These are phyloP conservation scores for Penicillium crustosum DNA, from an alignment of 2,329 filamentous ascomycete species.

Conservation along the genomic window DNA sequence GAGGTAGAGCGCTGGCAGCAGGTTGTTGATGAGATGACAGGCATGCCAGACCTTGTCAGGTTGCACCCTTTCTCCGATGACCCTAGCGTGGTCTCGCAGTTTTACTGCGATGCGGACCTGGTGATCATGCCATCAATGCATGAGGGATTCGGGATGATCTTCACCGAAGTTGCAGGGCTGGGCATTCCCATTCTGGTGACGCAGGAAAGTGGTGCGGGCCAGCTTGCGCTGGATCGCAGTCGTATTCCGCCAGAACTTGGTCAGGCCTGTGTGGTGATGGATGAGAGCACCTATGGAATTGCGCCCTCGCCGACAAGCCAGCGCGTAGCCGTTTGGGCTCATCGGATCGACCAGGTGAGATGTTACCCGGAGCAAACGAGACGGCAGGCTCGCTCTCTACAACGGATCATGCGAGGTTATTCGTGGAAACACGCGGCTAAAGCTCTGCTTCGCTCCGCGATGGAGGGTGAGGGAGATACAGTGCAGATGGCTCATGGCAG, in stretches of 20 bases:
- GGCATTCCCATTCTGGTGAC: background rate
- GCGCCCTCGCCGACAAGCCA: background rate
- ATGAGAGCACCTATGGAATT: conserved; percentile 3
- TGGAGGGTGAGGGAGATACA: conserved; percentile 1
- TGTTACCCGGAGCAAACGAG: conserved; percentile 4
- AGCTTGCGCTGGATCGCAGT: conserved; percentile 2
- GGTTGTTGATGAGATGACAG: background rate
- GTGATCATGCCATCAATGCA: conserved; percentile 4
- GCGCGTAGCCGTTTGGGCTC: background rate
- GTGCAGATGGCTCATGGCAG: conserved; percentile 3
- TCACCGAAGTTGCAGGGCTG: background rate
- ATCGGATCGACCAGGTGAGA: conserved; percentile 2
- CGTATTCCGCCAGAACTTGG: background rate
- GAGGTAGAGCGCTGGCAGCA: background rate
- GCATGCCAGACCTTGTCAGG: background rate
- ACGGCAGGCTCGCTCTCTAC: background rate
- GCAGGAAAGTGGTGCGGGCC: background rate
- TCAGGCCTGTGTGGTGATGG: background rate
- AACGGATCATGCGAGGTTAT: conserved; percentile 3
- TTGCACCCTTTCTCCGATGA: conserved; percentile 1
- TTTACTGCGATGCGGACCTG: background rate
- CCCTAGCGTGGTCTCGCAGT: background rate
- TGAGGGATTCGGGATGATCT: conserved; percentile 4
- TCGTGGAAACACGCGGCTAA: background rate
- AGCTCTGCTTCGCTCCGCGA: conserved; percentile 1